Evolutionary conservation across 2,329 filamentous ascomycete genomes (phyloP), one percentile per base, ranked within the genome.

Genomic region (Cercospora zeina): DNA sequence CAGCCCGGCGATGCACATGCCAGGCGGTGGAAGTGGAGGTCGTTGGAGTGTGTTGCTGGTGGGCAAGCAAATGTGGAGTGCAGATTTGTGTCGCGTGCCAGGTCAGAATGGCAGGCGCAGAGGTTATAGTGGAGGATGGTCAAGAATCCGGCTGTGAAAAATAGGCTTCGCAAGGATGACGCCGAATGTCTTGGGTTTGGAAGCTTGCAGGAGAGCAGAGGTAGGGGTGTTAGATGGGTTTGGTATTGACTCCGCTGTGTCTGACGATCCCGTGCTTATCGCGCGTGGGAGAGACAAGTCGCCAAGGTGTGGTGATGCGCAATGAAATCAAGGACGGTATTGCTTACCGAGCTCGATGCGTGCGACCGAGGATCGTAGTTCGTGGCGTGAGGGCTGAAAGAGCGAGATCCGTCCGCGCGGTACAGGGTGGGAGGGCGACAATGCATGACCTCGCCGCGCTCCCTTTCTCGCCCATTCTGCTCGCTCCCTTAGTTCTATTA

Each of bases 1-100:
- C 49, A 82, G 75, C 65, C 80, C 78, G 65, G 79, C 79, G 70
- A 81, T 72, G 66, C 80, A 82, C 80, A 82, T 82, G 67, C 63
- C 61, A 67, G 63, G 65, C 65, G 56, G 30, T 56, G 45, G 3
- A 9, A 21, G 54, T 30, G 13, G 36, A 27, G 36, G 34, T 13
- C 54, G 34, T 24, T n/a, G 34, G 54, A 45, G 33, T 37, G 27
- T 42, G 53, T 58, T 30, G 59, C 39, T 34, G 13, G 39, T 34
- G 37, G 21, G 33, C 39, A 47, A 58, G 54, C 30, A 49, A 49
- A 47, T 47, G 54, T 58, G 54, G 54, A 49, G 37, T 31, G 31
- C 54, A 33, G 54, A 36, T 47, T 13, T 31, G 16, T 31, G 30
- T 57, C 49, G 60, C 42, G 39, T 55, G 50, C 24, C 36, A 55